Evolutionary conservation across 2,329 filamentous ascomycete species (phyloP).

Genomic region (Pezicula radicicola): DNA sequence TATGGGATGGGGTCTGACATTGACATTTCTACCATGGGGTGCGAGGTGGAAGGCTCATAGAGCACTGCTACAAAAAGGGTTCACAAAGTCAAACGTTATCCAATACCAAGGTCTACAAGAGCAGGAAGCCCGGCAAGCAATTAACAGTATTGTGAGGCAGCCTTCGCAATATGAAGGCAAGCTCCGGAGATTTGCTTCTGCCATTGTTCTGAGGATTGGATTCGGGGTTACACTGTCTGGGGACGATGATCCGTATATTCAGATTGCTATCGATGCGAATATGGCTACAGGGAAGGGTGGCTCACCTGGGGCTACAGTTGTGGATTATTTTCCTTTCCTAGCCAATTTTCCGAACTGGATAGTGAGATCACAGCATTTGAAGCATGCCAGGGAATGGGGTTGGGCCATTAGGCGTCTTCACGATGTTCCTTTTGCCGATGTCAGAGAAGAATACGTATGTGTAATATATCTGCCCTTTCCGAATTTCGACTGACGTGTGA

Average conservation of each 20-base stretch:
- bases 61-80: slow-evolving; percentile 39
- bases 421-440: slow-evolving; percentile 36
- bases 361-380: slow-evolving; percentile 11
- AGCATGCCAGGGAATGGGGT: slow-evolving; percentile 23
- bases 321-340: slow-evolving; percentile 43
- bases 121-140: slow-evolving; percentile 28
- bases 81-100: slow-evolving; percentile 35
- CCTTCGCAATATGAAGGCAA: slow-evolving; percentile 33
- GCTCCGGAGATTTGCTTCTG: slow-evolving; percentile 34
- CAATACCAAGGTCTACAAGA: slow-evolving; percentile 28
- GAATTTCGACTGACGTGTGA: no score
- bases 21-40: slow-evolving; percentile 42
- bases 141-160: slow-evolving; percentile 27
- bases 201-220: slow-evolving; percentile 39
- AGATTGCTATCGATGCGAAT: slow-evolving; percentile 31
- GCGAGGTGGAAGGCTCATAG: slow-evolving; percentile 40
- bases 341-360: not conserved
- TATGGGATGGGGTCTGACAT: slow-evolving; percentile 40
- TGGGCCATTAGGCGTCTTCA: slow-evolving; percentile 37
- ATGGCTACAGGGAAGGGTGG: slow-evolving; percentile 24
- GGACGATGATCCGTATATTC: slow-evolving; percentile 37
- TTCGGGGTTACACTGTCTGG: slow-evolving; percentile 38
- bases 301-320: slow-evolving; percentile 32
- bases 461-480: not conserved
- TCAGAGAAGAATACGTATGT: slow-evolving; percentile 7